These are phyloP conservation scores for Boletales sp. DNA, from an alignment of 768 basidiomycete genomes.

Conservation along the genomic window DNA sequence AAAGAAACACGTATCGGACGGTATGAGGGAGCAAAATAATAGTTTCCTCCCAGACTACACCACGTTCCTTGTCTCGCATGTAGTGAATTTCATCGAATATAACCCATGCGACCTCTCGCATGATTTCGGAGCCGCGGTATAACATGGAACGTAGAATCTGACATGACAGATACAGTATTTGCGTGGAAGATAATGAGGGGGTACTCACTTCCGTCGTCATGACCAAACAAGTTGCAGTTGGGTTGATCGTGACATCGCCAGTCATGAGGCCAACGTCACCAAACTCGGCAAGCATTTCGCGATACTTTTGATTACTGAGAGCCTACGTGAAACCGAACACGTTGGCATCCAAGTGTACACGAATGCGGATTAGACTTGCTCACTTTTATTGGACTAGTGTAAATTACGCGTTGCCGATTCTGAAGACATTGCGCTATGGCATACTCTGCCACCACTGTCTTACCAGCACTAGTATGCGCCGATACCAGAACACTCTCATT, in stretches of 20 bases:
- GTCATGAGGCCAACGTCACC: constrained; percentile 99
- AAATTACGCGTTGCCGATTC: constrained; percentile 94
- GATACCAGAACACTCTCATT: constrained; percentile 98
- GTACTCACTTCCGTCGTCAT: constrained; percentile 94
- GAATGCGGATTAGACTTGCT: constrained; percentile 28
- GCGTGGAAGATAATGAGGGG: neutral
- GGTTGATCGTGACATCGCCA: constrained; percentile 98
- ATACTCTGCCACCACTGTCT: constrained; percentile 99
- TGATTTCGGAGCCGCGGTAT: constrained; percentile 96
- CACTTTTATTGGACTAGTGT: constrained; percentile 99
- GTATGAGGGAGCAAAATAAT: constrained; percentile 96
- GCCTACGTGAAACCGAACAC: constrained; percentile 54
- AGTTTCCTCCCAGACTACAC: constrained; percentile 99
- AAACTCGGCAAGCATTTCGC: constrained; percentile 96
- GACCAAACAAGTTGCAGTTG: constrained; percentile 92
- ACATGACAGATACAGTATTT: neutral
- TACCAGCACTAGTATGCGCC: constrained; percentile 98
- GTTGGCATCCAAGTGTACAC: constrained; percentile 11
- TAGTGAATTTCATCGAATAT: constrained; percentile 99
- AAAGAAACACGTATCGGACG: constrained; percentile 97
- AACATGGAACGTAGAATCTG: constrained; percentile 98
- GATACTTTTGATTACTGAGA: constrained; percentile 97
- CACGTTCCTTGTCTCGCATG: constrained; percentile 99
- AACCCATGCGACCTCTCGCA: constrained; percentile 99
- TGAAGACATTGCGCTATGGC: constrained; percentile 96